phyloP scores from a whole-genome alignment of 371 early-diverging fungal species.

The Mortierella sp. region DNA sequence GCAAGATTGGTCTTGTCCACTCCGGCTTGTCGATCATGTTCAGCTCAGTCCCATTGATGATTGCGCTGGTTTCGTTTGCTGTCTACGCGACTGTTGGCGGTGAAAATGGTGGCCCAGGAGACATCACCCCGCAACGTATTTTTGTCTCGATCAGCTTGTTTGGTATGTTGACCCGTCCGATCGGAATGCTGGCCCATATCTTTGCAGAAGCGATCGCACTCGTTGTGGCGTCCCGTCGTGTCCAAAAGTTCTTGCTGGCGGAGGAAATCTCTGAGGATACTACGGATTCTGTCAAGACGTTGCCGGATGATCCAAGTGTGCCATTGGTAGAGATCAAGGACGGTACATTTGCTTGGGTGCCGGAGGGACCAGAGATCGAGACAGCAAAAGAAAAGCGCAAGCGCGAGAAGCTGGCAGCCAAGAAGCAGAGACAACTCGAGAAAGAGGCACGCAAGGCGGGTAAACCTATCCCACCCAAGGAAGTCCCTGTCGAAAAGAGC shows the following conservation, averaged over 20 bases:
- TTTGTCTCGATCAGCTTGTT: constrained; percentile 50
- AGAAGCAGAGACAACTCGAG: constrained; percentile 36
- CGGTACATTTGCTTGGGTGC: constrained; percentile 48
- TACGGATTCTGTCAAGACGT: constrained; percentile 2
- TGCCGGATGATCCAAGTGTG: constrained; percentile 33
- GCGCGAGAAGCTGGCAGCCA: constrained; percentile 27
- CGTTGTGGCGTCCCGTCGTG: constrained; percentile 55
- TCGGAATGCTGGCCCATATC: constrained; percentile 40
- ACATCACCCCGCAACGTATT: constrained; percentile 35
- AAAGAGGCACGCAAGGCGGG: constrained; percentile 41
- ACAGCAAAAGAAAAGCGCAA: constrained; percentile 31
- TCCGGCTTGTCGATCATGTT: constrained; percentile 67
- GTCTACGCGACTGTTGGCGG: constrained; percentile 47
- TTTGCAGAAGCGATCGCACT: constrained; percentile 36
- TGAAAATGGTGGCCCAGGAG: constrained; percentile 25
- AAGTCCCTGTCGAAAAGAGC: constrained; percentile 27
- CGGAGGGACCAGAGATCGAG: constrained; percentile 34
- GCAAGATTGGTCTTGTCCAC: constrained; percentile 36
- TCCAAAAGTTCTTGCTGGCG: constrained; percentile 69
- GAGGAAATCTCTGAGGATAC: constrained; percentile 62
- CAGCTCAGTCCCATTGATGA: constrained; percentile 59
- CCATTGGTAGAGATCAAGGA: constrained; percentile 42
- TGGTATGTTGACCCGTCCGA: constrained; percentile 34
- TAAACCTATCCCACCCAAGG: constrained; percentile 33
- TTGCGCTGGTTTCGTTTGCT: constrained; percentile 39